Base-by-base conservation (phyloP, 2,329 filamentous ascomycete genomes). In the Intubia oerlemansii region DNA sequence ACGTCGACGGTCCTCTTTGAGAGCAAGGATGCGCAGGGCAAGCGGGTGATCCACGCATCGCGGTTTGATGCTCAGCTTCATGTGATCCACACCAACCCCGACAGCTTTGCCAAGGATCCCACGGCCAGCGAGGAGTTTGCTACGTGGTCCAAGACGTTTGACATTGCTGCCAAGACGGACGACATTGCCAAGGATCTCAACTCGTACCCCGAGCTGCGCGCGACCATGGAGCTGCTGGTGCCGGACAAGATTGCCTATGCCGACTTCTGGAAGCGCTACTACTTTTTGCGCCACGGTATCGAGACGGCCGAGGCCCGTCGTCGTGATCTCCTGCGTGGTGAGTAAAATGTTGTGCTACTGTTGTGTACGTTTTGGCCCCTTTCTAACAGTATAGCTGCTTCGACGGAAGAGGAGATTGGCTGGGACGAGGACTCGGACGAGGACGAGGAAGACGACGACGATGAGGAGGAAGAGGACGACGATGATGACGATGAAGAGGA, bases 41-140 rank as follows among this genome's bases (percentile, higher is more conserved):
- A 88, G 58, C 66, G 88, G 31, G 81, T 95, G 11, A 91, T 95
- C 38, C 88, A 98, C 48, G 79, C 81, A 2, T 92, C 82, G 29
- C 66, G 88, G 35, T 85, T 93, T 45, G 88, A 98, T 44, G 88
- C 88, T 1, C 88, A 95, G 51, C 57, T 98, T 36, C 85, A 98
- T 46, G 82, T 91, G 19, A 84, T 98, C 34, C 88, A 98, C 49
- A 84, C 80, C 5, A 77, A 71, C 13, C 50, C 72, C 22, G 76
- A 88, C 36, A 79, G 72, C 41, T 91, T 95, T 50, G 66, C 67
- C 31, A 76, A 77, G 44, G 82, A 95, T 43, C 81, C 84, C 0
- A 61, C 65, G 7, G 27, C 29, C 10, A 72, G 72, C 27, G 60
- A 66, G 10, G 72, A 90, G 48, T 95, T 75, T 56, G 61, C 68